These are phyloP conservation scores for Helminthosporium solani DNA, from an alignment of 2,329 filamentous ascomycete species.

Conservation along the genomic window DNA sequence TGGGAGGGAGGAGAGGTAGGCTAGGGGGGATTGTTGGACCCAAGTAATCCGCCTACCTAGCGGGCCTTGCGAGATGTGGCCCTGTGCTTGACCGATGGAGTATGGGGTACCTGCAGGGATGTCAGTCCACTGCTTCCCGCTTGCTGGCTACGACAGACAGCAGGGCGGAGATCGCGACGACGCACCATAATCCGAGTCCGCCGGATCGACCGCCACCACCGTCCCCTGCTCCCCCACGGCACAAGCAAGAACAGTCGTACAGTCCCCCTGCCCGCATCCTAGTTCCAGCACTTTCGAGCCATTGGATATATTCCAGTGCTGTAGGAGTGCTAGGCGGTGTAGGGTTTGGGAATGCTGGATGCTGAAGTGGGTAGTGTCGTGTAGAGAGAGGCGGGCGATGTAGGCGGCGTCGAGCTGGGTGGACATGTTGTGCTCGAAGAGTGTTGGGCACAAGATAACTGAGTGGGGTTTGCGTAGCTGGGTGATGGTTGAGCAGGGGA, in stretches of 20 bases:
- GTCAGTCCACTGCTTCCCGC: conserved; percentile 53
- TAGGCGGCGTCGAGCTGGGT: too few relatives aligned
- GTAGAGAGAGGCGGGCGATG: too few relatives aligned
- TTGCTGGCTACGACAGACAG: conserved; percentile 54
- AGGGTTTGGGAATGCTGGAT: conserved; percentile 17
- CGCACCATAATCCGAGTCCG: too few relatives aligned
- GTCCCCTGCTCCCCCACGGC: too few relatives aligned
- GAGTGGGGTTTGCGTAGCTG: too few relatives aligned
- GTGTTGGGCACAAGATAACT: too few relatives aligned
- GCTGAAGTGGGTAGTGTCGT: too few relatives aligned
- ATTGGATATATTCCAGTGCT: conserved; percentile 19
- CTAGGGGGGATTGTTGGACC: conserved; percentile 45
- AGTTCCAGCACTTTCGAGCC: conserved; percentile 56
- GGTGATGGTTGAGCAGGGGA: too few relatives aligned
- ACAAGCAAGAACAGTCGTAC: conserved; percentile 56
- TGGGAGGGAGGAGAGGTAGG: too few relatives aligned
- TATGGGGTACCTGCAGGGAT: conserved; percentile 38
- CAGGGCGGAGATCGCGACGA: conserved; percentile 46
- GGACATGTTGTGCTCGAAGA: too few relatives aligned
- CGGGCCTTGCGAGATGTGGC: conserved; percentile 43
- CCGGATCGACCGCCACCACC: too few relatives aligned
- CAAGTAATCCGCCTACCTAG: conserved; percentile 49
- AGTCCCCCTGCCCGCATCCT: conserved; percentile 62
- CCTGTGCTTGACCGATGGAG: conserved; percentile 53
- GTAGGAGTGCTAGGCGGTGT: conserved; percentile 16